Percentiles rank a stretch among this genome's conserved stretches.
phyloP scores from a whole-genome alignment of 2,329 filamentous ascomycete species.

The Aspergillus sp. region DNA sequence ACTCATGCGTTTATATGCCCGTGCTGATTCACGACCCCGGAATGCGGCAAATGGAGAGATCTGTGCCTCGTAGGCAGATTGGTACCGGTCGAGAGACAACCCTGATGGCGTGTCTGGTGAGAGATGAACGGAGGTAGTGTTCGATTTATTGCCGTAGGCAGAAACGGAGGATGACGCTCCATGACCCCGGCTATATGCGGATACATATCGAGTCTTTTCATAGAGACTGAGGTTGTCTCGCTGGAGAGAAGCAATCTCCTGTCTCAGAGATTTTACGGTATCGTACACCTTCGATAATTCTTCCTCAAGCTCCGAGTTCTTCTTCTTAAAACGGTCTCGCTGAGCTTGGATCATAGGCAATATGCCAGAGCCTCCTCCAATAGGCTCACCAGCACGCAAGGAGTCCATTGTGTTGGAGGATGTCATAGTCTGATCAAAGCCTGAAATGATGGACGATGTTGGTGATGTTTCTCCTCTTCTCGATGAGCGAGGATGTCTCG shows the following conservation, averaged over 20 bases:
- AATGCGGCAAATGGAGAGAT: slow-evolving; percentile 95
- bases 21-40: slow-evolving; percentile 80
- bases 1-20: slow-evolving; percentile 89
- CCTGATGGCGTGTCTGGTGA: slow-evolving; percentile 55
- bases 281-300: slow-evolving; percentile 80
- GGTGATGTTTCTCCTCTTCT: slow-evolving; percentile 70
- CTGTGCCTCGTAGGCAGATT: slow-evolving; percentile 87
- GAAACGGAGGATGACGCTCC: slow-evolving; percentile 58
- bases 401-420: slow-evolving; percentile 49
- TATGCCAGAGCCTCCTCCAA: slow-evolving; percentile 76
- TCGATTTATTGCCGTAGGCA: slow-evolving; percentile 58
- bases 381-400: slow-evolving; percentile 58
- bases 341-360: slow-evolving; percentile 98
- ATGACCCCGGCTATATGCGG: slow-evolving; percentile 74
- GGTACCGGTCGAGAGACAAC: slow-evolving; percentile 73
- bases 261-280: slow-evolving; percentile 74
- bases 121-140: slow-evolving; percentile 63
- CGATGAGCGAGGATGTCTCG: slow-evolving; percentile 66
- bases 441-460: slow-evolving; percentile 96
- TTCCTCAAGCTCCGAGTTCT: slow-evolving; percentile 81
- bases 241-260: slow-evolving; percentile 85
- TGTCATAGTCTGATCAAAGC: slow-evolving; percentile 66
- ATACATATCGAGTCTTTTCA: slow-evolving; percentile 95
- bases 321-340: slow-evolving; percentile 95
- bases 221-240: slow-evolving; percentile 95